Evolutionary conservation across 352 stramenopile genomes (phyloP).

Genomic region (Globisporangium orthogonon): DNA sequence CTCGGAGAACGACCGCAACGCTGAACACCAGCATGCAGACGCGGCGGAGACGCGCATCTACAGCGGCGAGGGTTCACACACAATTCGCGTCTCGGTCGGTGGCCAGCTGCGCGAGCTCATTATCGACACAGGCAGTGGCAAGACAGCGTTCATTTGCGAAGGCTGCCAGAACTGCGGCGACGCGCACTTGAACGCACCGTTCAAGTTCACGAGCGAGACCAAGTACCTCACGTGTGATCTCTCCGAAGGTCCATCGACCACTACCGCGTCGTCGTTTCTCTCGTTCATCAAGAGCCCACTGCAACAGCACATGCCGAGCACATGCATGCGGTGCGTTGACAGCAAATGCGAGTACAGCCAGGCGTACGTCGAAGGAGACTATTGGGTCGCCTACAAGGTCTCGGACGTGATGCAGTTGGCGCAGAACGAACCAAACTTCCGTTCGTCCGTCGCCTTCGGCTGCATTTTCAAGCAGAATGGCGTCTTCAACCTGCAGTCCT

Average conservation of each 20-base stretch:
- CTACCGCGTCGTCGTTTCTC: constrained; percentile 3
- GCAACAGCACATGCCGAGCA: constrained; percentile 23
- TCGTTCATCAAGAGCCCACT: constrained; percentile 1
- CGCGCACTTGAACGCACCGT: constrained; percentile 80
- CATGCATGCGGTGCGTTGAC: constrained; percentile 26
- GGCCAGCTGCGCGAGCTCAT: constrained; percentile 85
- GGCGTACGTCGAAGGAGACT: constrained; percentile 91
- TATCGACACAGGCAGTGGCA: constrained; percentile 94
- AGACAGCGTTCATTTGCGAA: constrained; percentile 94
- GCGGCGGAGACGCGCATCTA: constrained; percentile 13
- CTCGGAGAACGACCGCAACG: background rate
- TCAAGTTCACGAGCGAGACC: constrained; percentile 38
- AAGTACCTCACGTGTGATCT: constrained; percentile 43
- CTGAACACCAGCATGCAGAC: background rate
- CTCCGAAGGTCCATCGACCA: constrained; percentile 16
- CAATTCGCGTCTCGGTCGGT: constrained; percentile 55
- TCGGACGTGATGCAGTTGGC: constrained; percentile 63
- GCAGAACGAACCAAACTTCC: constrained; percentile 11
- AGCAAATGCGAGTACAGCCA: constrained; percentile 88
- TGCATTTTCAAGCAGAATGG: constrained; percentile 91
- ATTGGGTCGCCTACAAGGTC: constrained; percentile 89
- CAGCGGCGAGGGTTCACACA: constrained; percentile 60
- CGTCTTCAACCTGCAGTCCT: constrained; percentile 89
- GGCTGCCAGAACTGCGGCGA: constrained; percentile 86
- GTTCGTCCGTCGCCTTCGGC: constrained; percentile 85